A percentile compares a stretch with the other conserved stretches of the same genome.
These are phyloP conservation scores for Starmerella stigmatis DNA, from an alignment of 805 yeast genomes.

Conservation along the genomic window DNA sequence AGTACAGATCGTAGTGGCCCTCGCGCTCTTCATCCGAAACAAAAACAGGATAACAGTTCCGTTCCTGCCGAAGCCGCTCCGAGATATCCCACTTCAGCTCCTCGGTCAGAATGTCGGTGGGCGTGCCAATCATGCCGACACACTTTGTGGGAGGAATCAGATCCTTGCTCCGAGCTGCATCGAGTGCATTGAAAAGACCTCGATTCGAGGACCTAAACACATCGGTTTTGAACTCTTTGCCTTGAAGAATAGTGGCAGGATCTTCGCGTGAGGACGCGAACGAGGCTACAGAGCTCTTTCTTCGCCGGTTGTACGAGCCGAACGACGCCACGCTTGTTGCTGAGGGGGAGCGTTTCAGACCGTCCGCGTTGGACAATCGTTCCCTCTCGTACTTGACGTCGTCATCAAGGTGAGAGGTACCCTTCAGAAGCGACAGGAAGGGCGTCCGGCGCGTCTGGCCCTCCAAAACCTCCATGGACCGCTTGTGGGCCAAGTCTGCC, in stretches of 20 bases:
- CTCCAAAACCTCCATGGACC: background rate
- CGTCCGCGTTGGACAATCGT: constrained; percentile 1
- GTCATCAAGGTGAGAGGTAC: constrained; percentile 13
- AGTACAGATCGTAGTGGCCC: constrained; percentile 84
- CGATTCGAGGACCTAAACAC: constrained; percentile 73
- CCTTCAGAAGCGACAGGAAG: background rate
- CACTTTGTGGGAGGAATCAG: constrained; percentile 40
- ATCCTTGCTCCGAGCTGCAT: constrained; percentile 39
- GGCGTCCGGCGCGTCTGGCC: background rate
- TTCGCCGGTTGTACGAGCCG: constrained; percentile 3
- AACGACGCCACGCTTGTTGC: background rate
- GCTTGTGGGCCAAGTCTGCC: background rate
- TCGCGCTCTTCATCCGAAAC: constrained; percentile 71
- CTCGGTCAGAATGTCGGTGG: constrained; percentile 68
- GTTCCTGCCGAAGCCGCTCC: constrained; percentile 30
- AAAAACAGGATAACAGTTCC: constrained; percentile 52
- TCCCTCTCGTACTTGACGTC: constrained; percentile 14
- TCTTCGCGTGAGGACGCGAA: constrained; percentile 5
- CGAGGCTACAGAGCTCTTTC: constrained; percentile 9
- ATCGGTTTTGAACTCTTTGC: constrained; percentile 41
- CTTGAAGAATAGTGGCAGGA: background rate
- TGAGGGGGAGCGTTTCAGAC: background rate
- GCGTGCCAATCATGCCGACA: constrained; percentile 90
- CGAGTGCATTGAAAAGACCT: constrained; percentile 75
- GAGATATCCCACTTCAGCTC: constrained; percentile 47